Evolutionary conservation across 192 early-diverging fungal genomes (phyloP).

Genomic region (Spizellomyces punctatus): DNA sequence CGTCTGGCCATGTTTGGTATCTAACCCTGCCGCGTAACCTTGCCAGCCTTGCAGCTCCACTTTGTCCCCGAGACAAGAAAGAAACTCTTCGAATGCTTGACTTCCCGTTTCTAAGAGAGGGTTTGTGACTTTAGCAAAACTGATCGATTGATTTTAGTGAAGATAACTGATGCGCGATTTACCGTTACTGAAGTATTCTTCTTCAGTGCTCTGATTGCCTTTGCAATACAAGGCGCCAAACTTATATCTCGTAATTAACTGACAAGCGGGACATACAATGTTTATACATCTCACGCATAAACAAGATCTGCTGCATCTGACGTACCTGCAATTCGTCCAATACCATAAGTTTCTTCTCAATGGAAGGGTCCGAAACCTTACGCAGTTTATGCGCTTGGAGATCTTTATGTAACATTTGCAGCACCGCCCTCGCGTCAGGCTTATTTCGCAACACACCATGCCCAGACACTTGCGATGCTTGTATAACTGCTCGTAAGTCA

Average conservation of each 20-base stretch:
- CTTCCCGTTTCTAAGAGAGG: constrained; percentile 32
- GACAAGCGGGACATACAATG: not conserved
- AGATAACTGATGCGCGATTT: constrained; percentile 6
- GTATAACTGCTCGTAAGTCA: constrained; percentile 10
- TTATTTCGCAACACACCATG: constrained; percentile 25
- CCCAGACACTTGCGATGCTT: constrained; percentile 13
- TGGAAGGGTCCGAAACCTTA: constrained; percentile 12
- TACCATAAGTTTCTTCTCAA: constrained; percentile 33
- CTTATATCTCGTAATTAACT: constrained; percentile 36
- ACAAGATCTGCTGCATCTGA: not conserved
- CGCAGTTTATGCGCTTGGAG: constrained; percentile 35
- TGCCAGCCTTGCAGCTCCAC: constrained; percentile 36
- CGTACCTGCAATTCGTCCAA: constrained; percentile 42
- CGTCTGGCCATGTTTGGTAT: constrained; percentile 39
- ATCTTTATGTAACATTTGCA: constrained; percentile 35
- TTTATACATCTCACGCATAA: not conserved
- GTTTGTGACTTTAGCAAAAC: not conserved
- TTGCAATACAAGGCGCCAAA: constrained; percentile 39
- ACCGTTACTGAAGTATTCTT: constrained; percentile 53
- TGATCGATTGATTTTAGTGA: too few relatives aligned
- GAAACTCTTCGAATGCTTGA: constrained; percentile 40
- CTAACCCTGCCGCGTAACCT: constrained; percentile 50
- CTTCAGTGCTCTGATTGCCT: constrained; percentile 43
- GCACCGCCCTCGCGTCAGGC: constrained; percentile 19
- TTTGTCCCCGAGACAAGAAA: constrained; percentile 34